Base-by-base conservation (phyloP, 768 basidiomycete species). In the Lactarius deliciosus region DNA sequence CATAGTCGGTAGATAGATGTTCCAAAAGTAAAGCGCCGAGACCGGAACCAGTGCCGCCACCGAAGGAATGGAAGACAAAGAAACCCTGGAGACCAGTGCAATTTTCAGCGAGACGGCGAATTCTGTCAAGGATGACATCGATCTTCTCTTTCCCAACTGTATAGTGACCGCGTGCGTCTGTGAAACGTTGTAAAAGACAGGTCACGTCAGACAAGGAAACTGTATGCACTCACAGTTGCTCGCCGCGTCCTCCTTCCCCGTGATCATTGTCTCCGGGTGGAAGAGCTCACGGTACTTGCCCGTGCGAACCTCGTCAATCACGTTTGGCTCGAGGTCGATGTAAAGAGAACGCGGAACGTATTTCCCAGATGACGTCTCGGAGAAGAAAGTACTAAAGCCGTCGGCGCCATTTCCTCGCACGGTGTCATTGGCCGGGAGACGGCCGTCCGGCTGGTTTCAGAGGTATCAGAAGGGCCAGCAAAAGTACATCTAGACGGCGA, bases 21-120 rank as follows among this genome's bases (percentile, higher is more conserved):
- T 99, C 96, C 69, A 98, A 86, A 69, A 99, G 84, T 72, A 99
- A 89, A 66, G 96, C 96, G 77, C 96, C 96, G 75, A 99, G 96
- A 75, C 96, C 96, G 67, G 96, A 99, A 74, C 96, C 96, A 76
- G 96, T 98, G 79, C 96, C 96, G 76, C 96, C 96, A 76, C 96
- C 96, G 76, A 98, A 98, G 28, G 96, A 98, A 83, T 98, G 96
- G 87, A 98, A 98, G 75, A 98, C 92, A 76, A 98, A 98, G 87
- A 99, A 99, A 73, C 97, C 97, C 80, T 99, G 97, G 60, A 99
- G 89, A 76, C 97, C 97, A 60, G 86, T 88, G 81, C 96, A 98
- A 81, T 97, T 97, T 80, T 99, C 97, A 54, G 96, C 93, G 70
- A 99, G 87, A 73, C 93, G 90, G 77, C 97, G 92, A 73, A 98